Base-by-base conservation (phyloP, 257 asterid genomes). In the Thymus mandschuricus region DNA sequence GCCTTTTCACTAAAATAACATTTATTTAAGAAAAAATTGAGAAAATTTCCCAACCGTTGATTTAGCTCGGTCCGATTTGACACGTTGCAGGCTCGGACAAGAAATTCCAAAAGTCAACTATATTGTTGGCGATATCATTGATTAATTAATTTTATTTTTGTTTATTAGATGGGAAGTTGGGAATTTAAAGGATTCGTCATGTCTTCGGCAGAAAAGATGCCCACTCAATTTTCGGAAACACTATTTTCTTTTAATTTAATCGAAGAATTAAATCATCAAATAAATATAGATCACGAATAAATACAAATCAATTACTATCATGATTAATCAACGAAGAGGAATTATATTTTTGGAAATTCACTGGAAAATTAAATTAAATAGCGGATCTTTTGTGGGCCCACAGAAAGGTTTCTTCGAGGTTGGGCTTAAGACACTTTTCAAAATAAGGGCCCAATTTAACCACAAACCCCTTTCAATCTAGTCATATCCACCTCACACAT, bases 101-200 rank as follows among this genome's bases (percentile, higher is more conserved):
- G 54, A 38, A 69, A 55, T 3, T 63, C 31, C 10, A 13, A n/a
- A 56, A 68, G 75, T 75, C 75, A 67, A 75, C 64, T 49, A n/a
- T 45, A 29, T 55, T 5, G 29, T 6, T 5, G 57, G 13, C 49
- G 1, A 44, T 4, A 38, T 38, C 6, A 38, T 38, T 35, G 5
- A 3, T 38, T 38, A 38, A 4, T 38, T 38, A 38, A 4, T 38
- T 4, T 38, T 38, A 35, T 35, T 35, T 4, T 38, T 38, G 6
- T 38, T 38, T 0, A 6, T 31, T 1, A 48, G 46, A 28, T 46
- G 58, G 68, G 68, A 55, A 46, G 74, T 66, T 74, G 60, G 52
- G 68, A 38, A 8, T 58, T 66, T 44, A 3, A 5, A 54, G 3
- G 12, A 54, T 54, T 28, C 3, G 35, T 27, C 34, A 0, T 1